These are phyloP conservation scores for Kondoa subrosea DNA, from an alignment of 768 basidiomycete genomes.

Conservation along the genomic window DNA sequence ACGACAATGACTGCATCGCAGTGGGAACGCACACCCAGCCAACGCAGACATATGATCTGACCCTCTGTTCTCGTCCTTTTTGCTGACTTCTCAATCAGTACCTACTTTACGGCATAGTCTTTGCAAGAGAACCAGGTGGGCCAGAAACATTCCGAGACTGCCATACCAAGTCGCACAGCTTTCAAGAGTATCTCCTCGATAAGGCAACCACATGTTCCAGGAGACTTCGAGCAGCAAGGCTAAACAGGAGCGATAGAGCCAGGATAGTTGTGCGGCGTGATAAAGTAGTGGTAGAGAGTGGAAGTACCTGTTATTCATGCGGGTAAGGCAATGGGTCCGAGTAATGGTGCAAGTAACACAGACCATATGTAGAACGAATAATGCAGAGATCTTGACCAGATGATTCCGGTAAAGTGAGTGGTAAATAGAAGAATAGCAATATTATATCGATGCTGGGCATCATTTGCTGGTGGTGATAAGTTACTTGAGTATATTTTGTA, in stretches of 20 bases:
- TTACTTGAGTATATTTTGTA: neutral
- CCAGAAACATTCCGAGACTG: neutral
- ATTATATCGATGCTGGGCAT: neutral
- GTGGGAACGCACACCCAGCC: too few species aligned
- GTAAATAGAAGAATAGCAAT: constrained; percentile 1
- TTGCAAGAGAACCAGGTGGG: neutral
- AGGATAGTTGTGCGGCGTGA: neutral
- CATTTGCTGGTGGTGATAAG: neutral
- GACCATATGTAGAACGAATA: constrained; percentile 8
- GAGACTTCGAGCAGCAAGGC: neutral
- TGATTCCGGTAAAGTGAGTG: neutral
- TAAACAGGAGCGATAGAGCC: neutral
- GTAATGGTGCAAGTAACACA: neutral
- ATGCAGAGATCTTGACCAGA: neutral
- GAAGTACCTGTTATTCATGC: neutral
- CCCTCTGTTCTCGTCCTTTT: too few species aligned
- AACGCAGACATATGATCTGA: too few species aligned
- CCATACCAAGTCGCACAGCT: neutral
- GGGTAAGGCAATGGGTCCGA: neutral
- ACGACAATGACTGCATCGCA: too few species aligned
- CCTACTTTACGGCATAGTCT: neutral
- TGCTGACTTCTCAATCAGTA: too few species aligned
- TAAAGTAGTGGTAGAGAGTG: constrained; percentile 5
- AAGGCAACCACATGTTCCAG: constrained; percentile 1
- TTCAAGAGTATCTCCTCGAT: neutral